Percentiles rank a stretch among this genome's conserved stretches.
Evolutionary conservation across 2,329 filamentous ascomycete genomes (phyloP).

Genomic region (Metarhizium album): DNA sequence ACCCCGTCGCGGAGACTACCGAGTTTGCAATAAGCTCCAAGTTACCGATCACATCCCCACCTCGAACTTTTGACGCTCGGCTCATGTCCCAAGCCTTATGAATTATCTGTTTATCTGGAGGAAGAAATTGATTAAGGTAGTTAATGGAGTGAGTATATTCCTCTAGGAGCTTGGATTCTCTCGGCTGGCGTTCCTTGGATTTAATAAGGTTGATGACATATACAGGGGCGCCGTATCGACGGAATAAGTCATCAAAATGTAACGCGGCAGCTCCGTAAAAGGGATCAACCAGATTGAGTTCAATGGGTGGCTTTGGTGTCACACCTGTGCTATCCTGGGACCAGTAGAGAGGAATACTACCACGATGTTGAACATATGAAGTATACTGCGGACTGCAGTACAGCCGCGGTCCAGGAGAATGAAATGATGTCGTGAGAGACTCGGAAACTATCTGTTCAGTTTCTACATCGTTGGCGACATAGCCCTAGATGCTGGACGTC

Average conservation of each 20-base stretch:
- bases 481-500: slow-evolving; percentile 44
- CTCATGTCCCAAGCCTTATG: slow-evolving; percentile 99
- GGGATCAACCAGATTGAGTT: slow-evolving; percentile 88
- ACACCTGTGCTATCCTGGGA: slow-evolving; percentile 93
- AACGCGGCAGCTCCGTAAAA: slow-evolving; percentile 89
- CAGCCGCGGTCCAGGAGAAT: slow-evolving; percentile 74
- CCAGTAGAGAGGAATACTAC: slow-evolving; percentile 95
- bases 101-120: slow-evolving; percentile 71
- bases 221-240: slow-evolving; percentile 83
- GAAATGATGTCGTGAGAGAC: slow-evolving; percentile 87
- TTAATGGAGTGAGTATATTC: slow-evolving; percentile 81
- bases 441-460: slow-evolving; percentile 98
- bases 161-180: slow-evolving; percentile 81
- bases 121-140: slow-evolving; percentile 92
- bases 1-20: slow-evolving; percentile 74
- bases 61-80: slow-evolving; percentile 79
- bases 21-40: slow-evolving; percentile 84
- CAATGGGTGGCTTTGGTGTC: slow-evolving; percentile 90
- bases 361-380: slow-evolving; percentile 91
- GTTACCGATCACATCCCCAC: slow-evolving; percentile 88
- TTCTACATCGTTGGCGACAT: slow-evolving; percentile 97
- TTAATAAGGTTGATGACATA: slow-evolving; percentile 92
- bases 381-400: slow-evolving; percentile 88
- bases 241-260: slow-evolving; percentile 91
- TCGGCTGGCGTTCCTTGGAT: slow-evolving; percentile 71